Evolutionary conservation across 2,329 filamentous ascomycete genomes (phyloP).

Genomic region (Coniochaeta sp.): DNA sequence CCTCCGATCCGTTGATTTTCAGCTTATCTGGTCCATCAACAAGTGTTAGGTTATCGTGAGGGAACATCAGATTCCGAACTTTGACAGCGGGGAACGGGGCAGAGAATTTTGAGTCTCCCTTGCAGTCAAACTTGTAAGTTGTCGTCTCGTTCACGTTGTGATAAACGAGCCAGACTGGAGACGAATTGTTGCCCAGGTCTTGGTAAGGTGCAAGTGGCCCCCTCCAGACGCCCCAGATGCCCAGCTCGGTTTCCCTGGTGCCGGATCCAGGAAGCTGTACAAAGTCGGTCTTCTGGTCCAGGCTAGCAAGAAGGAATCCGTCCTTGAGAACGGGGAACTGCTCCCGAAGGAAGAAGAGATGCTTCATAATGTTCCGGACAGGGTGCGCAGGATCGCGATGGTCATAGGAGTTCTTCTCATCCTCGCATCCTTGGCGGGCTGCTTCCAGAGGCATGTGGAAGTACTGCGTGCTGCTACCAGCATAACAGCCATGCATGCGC

Average conservation of each 20-base stretch:
- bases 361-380: conserved; percentile 52
- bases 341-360: conserved; percentile 52
- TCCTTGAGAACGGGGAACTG: conserved; percentile 53
- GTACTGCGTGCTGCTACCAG: conserved; percentile 47
- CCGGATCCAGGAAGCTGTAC: conserved; percentile 46
- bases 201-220: conserved; percentile 28
- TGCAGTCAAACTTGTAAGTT: conserved; percentile 41
- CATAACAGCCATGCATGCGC: conserved; percentile 59
- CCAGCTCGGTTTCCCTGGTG: conserved; percentile 43
- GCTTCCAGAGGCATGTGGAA: conserved; percentile 49
- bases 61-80: conserved; percentile 57
- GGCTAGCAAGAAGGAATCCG: conserved; percentile 46
- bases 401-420: conserved; percentile 47
- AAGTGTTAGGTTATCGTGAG: conserved; percentile 48
- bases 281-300: conserved; percentile 49
- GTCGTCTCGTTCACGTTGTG: conserved; percentile 42
- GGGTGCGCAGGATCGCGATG: conserved; percentile 58
- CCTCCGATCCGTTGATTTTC: not conserved
- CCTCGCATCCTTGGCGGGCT: conserved; percentile 46
- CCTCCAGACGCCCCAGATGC: conserved; percentile 52
- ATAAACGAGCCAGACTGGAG: conserved; percentile 41
- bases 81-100: conserved; percentile 17
- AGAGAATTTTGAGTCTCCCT: conserved; percentile 10
- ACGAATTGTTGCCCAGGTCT: not conserved
- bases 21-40: not conserved